Evolutionary conservation across 345 rosid species (phyloP), one percentile per base, ranked within the genome.

Genomic region (Eucalyptus globulus): DNA sequence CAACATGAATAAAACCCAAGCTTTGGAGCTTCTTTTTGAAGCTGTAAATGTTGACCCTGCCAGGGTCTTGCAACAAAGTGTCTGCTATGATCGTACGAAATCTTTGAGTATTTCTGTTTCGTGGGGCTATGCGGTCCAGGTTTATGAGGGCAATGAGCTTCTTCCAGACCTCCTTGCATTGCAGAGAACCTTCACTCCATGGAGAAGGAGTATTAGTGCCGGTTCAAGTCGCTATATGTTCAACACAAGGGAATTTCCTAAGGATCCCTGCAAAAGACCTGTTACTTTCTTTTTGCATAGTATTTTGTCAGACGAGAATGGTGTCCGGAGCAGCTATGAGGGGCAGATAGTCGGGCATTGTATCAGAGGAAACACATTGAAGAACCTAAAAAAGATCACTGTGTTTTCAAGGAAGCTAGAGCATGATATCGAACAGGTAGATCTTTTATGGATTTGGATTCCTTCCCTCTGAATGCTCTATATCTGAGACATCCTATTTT

Each of bases 101-200:
- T 90, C 88, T 44, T 92, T 97, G 90, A 95, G 97, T 8, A 91
- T 95, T 87, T 97, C 97, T 27, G 95, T 96, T 90, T 95, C 96
- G 16, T 97, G 98, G 99, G 99, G 99, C 54, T 97, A 97, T 89
- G 97, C 98, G 14, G 65, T 97, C 92, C 97, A 94, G 94, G 94
- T 97, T 56, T 92, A 93, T 49, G 95, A 96, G 90, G 97, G 98
- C 80, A 95, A 97, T 88, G 91, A 90, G 87, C 94, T 94, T 50
- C 97, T 97, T 56, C 99, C 97, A 1, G 96, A 94, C 92, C 96
- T 97, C 87, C 94, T 97, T 83, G 88, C 94, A 9, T 26, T 91
- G 62, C 97, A 94, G 90, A 95, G 92, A 93, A 94, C 99, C 16
- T 97, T 97, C 89, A 69, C 89, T 5, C 93, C 99, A 11, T 97